Conservation (phyloP, 129 eudicot species). For the Kitagawia praeruptora region DNA sequence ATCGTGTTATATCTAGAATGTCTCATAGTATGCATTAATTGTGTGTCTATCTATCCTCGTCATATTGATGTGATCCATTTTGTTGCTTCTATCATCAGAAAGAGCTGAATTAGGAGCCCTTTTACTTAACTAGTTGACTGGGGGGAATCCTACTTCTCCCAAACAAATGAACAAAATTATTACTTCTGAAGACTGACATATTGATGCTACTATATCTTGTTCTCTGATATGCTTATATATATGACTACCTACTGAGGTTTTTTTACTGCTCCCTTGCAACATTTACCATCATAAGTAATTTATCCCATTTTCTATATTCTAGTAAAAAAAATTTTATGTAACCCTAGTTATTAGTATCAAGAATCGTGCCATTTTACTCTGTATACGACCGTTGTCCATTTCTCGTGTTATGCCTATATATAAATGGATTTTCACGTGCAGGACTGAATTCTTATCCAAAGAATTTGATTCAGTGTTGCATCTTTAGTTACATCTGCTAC, state of each 20-base stretch:
- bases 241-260: background rate
- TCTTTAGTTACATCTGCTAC: background rate
- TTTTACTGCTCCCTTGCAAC: background rate
- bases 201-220: background rate
- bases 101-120: too few relatives aligned
- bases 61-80: background rate
- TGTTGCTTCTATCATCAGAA: background rate
- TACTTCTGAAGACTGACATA: too few relatives aligned
- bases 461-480: constrained; percentile 3
- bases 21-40: background rate
- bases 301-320: too few relatives aligned
- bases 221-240: background rate
- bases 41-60: background rate
- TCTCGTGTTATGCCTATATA: background rate
- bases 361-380: background rate
- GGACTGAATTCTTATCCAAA: background rate
- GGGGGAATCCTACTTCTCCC: too few relatives aligned
- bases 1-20: background rate
- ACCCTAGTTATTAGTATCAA: background rate
- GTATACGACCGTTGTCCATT: background rate
- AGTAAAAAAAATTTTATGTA: too few relatives aligned
- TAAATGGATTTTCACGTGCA: background rate
- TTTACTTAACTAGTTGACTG: too few relatives aligned
- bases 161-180: too few relatives aligned
- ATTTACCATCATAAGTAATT: background rate